Evolutionary conservation across 805 yeast species (phyloP), one percentile per base, ranked within the genome.

Genomic region (Yamadazyma takamatsuzukensis): DNA sequence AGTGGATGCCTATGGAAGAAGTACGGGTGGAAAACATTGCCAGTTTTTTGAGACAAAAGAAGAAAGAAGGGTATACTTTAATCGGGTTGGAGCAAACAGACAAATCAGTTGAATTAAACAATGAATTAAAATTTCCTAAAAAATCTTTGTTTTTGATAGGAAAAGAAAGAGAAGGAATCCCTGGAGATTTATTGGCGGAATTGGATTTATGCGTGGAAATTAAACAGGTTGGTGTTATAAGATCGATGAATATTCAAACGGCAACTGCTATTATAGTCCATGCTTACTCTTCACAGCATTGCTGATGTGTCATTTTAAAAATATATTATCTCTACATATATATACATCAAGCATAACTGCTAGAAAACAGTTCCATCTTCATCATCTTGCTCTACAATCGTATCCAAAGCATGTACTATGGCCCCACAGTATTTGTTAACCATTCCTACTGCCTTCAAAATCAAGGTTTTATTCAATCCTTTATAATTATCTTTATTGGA

Each of bases 201-300:
- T 64, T 90, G 19, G 97, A 89, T 51, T 64, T 80, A 44, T 89
- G 96, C 53, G 77, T 90, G 25, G 96, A 89, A 50, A 89, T 89
- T 46, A 85, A 87, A 51, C 97, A 89, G 53, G 80, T 78, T 25
- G 97, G 97, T 11, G 88, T 89, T 12, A 78, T 90, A 25, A 70
- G 97, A 45, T 88, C 96, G 1, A 89, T 89, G 97, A 89, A 89
- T 51, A 89, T 89, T 40, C 97, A 89, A 61, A 89, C 97, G 0
- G 97, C 97, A 1, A 80, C 97, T 0, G 97, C 97, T 0, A 88
- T 89, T 14, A 76, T 89, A 32, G 96, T 88, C 5, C 95, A 89
- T 57, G 93, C 96, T 0, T 89, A 90, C 49, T 78, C 94, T 1
- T 54, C 70, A 13, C 85, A 80, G 48, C 81, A 80, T 47, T 77